A percentile compares a stretch with the other conserved stretches of the same genome.
Conservation (phyloP, 495 filamentous ascomycete genomes). For the Daldinia decipiens region DNA sequence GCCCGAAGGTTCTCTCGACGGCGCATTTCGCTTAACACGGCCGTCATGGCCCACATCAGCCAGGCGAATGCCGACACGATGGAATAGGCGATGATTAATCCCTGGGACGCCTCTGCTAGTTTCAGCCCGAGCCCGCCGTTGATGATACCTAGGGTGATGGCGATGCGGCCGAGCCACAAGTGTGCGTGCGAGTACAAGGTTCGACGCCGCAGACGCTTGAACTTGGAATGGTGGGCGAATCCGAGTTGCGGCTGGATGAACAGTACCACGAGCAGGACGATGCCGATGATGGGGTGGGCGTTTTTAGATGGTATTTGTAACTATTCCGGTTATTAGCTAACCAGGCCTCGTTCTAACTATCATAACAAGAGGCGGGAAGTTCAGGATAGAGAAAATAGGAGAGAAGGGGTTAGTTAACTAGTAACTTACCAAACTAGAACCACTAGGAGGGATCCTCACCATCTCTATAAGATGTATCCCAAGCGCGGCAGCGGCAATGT, state of each 20-base stretch:
- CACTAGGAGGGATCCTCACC: conserved; percentile 43
- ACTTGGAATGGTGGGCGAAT: conserved; percentile 68
- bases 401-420: too few relatives aligned
- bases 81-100: conserved; percentile 51
- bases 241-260: conserved; percentile 71
- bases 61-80: conserved; percentile 49
- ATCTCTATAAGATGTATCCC: conserved; percentile 63
- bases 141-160: conserved; percentile 70
- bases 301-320: conserved; percentile 40
- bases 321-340: conserved; percentile 1
- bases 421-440: conserved; percentile 45
- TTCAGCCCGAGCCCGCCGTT: conserved; percentile 74
- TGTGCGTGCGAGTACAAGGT: conserved; percentile 66
- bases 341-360: too few relatives aligned
- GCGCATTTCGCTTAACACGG: conserved; percentile 37
- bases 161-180: conserved; percentile 71
- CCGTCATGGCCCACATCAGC: conserved; percentile 48
- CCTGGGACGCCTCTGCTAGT: conserved; percentile 51
- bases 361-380: conserved; percentile 1
- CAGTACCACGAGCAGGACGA: conserved; percentile 64
- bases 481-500: conserved; percentile 65
- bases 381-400: background rate
- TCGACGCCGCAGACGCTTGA: conserved; percentile 56
- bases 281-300: conserved; percentile 66
- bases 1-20: conserved; percentile 8